Evolutionary conservation across 257 asterid genomes (phyloP).

Genomic region (Oldenlandia corymbosa): DNA sequence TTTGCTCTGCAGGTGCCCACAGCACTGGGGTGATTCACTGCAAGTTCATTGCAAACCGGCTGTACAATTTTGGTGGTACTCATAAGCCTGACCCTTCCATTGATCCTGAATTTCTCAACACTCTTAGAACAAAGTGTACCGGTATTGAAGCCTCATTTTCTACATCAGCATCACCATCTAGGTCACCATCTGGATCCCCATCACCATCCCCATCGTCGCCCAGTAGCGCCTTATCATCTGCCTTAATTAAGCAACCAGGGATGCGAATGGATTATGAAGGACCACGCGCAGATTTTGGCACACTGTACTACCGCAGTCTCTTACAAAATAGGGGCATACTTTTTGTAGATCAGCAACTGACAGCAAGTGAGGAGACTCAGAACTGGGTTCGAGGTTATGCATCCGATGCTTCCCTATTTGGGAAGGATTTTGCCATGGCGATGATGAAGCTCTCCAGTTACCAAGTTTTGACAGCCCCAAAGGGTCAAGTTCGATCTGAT

Average conservation of each 20-base stretch:
- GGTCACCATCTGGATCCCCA: too few relatives aligned
- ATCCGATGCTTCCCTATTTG: slow-evolving; percentile 44
- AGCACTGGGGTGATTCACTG: slow-evolving; percentile 76
- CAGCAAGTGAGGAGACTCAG: slow-evolving; percentile 42
- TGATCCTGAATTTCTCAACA: slow-evolving; percentile 45
- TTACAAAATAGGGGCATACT: slow-evolving; percentile 56
- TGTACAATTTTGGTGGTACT: slow-evolving; percentile 39
- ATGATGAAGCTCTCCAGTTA: slow-evolving; percentile 73
- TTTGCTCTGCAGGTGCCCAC: slow-evolving; percentile 53
- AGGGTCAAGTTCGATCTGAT: slow-evolving; percentile 53
- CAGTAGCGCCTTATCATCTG: slow-evolving; percentile 4
- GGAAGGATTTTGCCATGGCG: slow-evolving; percentile 46
- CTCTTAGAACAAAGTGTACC: slow-evolving; percentile 48
- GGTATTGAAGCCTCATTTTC: slow-evolving; percentile 18
- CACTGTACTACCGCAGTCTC: slow-evolving; percentile 59
- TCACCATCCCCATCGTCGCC: slow-evolving; percentile 31
- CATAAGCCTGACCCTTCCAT: slow-evolving; percentile 55
- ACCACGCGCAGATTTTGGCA: slow-evolving; percentile 53
- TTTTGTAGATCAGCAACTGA: slow-evolving; percentile 68
- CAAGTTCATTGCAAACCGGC: slow-evolving; percentile 47
- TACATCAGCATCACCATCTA: slow-evolving; percentile 23
- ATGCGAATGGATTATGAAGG: slow-evolving; percentile 75
- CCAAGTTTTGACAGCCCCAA: slow-evolving; percentile 32
- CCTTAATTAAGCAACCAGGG: slow-evolving; percentile 27
- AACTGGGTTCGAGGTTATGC: slow-evolving; percentile 63